Evolutionary conservation across 176 grass and related monocot genomes (phyloP).

Genomic region (Oryza australiensis): DNA sequence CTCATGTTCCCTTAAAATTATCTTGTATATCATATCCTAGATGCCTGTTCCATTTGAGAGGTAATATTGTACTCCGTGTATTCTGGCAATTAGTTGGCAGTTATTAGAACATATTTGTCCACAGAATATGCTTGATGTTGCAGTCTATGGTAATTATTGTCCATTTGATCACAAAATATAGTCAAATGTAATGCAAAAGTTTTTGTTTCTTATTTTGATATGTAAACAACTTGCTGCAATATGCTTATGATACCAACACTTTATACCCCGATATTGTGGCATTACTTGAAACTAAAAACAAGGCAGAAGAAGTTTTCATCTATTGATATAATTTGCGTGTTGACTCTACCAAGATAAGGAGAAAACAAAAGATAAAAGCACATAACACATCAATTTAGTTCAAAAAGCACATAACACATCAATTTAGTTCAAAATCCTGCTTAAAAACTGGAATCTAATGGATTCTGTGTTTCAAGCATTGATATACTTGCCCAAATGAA

Average conservation of each 20-base stretch:
- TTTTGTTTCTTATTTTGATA: not conserved
- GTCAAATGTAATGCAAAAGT: not conserved
- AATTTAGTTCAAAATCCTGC: not conserved
- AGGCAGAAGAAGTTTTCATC: no score
- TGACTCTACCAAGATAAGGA: not conserved
- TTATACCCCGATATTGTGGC: not conserved
- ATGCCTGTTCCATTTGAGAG: not conserved
- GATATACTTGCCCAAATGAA: not conserved
- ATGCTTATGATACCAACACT: not conserved
- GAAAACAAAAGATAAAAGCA: not conserved
- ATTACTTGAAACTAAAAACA: no score
- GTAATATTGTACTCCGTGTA: not conserved
- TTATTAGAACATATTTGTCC: not conserved
- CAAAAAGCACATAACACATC: not conserved
- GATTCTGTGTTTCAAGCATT: no score
- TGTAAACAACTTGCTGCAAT: not conserved
- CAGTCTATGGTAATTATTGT: not conserved
- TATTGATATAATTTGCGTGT: not conserved
- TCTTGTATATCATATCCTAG: no score
- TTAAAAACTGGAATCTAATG: not conserved
- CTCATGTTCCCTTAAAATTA: not conserved
- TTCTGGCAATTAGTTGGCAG: not conserved
- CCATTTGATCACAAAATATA: not conserved
- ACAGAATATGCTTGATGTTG: not conserved
- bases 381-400: not conserved